Evolutionary conservation across 768 basidiomycete species (phyloP).

Genomic region (Serendipita indica): DNA sequence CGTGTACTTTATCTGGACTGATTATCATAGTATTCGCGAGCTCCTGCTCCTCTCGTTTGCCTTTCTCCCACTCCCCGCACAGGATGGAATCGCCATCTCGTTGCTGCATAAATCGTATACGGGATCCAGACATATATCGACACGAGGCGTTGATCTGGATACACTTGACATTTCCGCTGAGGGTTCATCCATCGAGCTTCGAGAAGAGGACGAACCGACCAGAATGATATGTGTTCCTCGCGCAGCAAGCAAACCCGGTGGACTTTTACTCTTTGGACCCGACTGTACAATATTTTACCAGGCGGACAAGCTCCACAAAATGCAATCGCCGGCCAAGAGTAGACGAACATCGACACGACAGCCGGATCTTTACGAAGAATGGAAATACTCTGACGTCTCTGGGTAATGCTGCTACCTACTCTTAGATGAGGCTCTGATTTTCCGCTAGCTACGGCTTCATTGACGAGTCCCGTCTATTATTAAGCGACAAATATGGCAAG

Average conservation of each 20-base stretch:
- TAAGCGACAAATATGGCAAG: slow-evolving; percentile 60
- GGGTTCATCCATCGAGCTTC: not conserved
- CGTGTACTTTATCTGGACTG: not conserved
- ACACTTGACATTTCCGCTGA: not conserved
- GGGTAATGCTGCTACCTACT: slow-evolving; percentile 43
- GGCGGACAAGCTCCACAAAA: slow-evolving; percentile 38
- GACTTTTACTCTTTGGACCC: slow-evolving; percentile 54
- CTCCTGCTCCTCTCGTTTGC: not conserved
- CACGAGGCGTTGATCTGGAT: not conserved
- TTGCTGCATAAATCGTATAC: not conserved
- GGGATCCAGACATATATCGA: not conserved
- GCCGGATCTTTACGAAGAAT: slow-evolving; percentile 42
- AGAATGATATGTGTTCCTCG: not conserved
- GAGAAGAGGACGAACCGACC: not conserved
- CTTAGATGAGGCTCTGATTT: not conserved
- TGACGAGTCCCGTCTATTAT: slow-evolving; percentile 36
- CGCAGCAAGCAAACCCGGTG: slow-evolving; percentile 27
- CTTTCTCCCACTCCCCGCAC: not conserved
- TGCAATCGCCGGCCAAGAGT: not conserved
- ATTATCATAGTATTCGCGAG: not conserved
- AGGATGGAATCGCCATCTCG: not conserved
- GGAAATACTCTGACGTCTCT: slow-evolving; percentile 63
- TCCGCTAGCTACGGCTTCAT: slow-evolving; percentile 20
- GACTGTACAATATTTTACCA: slow-evolving; percentile 50
- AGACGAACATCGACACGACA: slow-evolving; percentile 23